Base-by-base conservation (phyloP, 805 yeast species). In the Candida taoyuanica region DNA sequence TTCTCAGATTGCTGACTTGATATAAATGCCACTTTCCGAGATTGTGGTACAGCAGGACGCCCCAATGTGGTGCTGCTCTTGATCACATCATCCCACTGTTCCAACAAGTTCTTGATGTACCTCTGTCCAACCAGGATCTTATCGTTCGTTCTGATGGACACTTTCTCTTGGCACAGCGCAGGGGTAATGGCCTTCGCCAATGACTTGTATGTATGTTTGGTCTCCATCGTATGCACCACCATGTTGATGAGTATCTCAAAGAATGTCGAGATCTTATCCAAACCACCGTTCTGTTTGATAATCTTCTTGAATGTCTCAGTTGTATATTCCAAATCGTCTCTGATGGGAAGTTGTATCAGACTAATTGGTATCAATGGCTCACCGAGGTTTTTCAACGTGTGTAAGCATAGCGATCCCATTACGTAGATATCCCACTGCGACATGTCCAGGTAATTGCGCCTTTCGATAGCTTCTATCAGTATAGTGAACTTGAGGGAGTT, bases 371-470 rank as follows among this genome's bases (percentile, higher is more conserved):
- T 59, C 24, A 84, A 62, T 1, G 85, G 78, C 11, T 50, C 47
- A 0, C 81, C 74, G 25, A 79, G 65, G 25, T 70, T 76, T 40
- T 69, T 63, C 25, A 85, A 54, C 37, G 67, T 72, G 40, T 68
- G 62, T 9, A 72, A 48, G 36, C 61, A 67, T 3, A 68, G 58
- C 3, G 73, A 60, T 3, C 69, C 71, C 37, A 70, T 53, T 5
- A 65, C 60, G 39, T 65, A 66, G 23, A 78, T 61, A 56, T 77
- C 79, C 82, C 83, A 76, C 56, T 78, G 83, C 32, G 79, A 76
- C 29, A 78, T 63, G 67, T 78, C 79, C 29, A 75, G 60, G 33
- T 74, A 63, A 52, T 77, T 78, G 51, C 75, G 74, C 43, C 81
- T 61, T 24, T 66, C 69, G 17, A 76, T 70, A 28, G 80, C 71